Base-by-base conservation (phyloP, 2,329 filamentous ascomycete genomes). In the Exophiala viscosa region DNA sequence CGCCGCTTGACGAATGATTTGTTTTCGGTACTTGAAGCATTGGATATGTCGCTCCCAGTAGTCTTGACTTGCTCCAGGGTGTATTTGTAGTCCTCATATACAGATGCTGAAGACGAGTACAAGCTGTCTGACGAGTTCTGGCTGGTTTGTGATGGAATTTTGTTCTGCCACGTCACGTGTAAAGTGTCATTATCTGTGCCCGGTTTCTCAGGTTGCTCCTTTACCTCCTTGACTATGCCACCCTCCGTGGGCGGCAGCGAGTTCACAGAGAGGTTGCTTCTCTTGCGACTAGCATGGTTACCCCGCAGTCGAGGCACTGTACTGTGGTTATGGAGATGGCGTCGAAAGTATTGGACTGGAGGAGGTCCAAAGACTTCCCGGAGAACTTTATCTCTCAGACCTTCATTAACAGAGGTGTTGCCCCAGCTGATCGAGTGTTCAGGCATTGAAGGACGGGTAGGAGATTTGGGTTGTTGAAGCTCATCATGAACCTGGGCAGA, bases 361-460 rank as follows among this genome's bases (percentile, higher is more conserved):
- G 90, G 87, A 54, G 90, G 89, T 39, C 90, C 76, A 65, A 96
- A 96, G 0, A 92, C 92, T 66, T 96, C 91, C 35, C 90, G 88
- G 65, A 96, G 86, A 1, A 96, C 90, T 68, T 95, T 89, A 66
- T 95, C 92, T 54, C 91, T 86, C 35, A 97, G 72, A 54, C 86
- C 84, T 63, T 88, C 87, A 67, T 97, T 97, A 53, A 96, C 88
- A 17, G 87, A 91, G 0, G 91, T 96, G 13, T 90, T 90, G 6
- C 92, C 91, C 91, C 92, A 96, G 56, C 80, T 84, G 44, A 74
- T 71, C 32, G 75, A 73, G 43, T 77, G 74, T 45, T 74, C 76
- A 41, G 77, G 70, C 23, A 74, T 61, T 23, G 74, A 47, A 23
- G 65, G 65, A 33, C 58, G 52, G 17, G 17, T 42, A 6, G 46